A percentile compares a stretch with the other conserved stretches of the same genome.
Conservation (phyloP, 805 yeast genomes). For the Yamadazyma laniorum region DNA sequence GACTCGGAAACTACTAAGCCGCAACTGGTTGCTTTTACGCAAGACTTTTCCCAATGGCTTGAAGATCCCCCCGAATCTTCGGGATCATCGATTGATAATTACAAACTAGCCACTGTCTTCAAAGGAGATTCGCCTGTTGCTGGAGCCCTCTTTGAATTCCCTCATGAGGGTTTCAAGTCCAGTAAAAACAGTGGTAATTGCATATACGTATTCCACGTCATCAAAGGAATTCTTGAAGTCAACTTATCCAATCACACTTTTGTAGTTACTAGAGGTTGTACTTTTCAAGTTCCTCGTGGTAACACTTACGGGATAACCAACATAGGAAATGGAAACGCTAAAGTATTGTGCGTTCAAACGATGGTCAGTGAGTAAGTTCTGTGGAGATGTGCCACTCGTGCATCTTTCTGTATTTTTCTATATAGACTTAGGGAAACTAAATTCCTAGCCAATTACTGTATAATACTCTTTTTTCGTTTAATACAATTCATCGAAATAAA, state of each 20-base stretch:
- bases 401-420: background rate
- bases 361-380: background rate
- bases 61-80: constrained; percentile 30
- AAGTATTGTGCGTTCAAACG: constrained; percentile 71
- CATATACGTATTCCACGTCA: constrained; percentile 71
- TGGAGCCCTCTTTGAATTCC: constrained; percentile 69
- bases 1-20: constrained; percentile 26
- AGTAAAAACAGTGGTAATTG: constrained; percentile 62
- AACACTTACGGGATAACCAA: constrained; percentile 70
- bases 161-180: constrained; percentile 59
- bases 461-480: constrained; percentile 2
- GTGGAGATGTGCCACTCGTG: no score
- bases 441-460: background rate
- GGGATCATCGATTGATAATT: constrained; percentile 38
- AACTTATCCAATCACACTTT: constrained; percentile 58
- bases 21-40: constrained; percentile 63
- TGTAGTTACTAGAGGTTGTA: constrained; percentile 66
- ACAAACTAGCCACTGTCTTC: constrained; percentile 61
- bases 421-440: constrained; percentile 1
- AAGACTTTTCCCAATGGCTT: constrained; percentile 47
- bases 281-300: constrained; percentile 78
- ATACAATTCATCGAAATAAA: constrained; percentile 1
- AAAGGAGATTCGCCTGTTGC: constrained; percentile 63
- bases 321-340: constrained; percentile 54
- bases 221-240: constrained; percentile 69